Evolutionary conservation across 108 stramenopile species (phyloP).

Genomic region (Skeletonema tropicum): DNA sequence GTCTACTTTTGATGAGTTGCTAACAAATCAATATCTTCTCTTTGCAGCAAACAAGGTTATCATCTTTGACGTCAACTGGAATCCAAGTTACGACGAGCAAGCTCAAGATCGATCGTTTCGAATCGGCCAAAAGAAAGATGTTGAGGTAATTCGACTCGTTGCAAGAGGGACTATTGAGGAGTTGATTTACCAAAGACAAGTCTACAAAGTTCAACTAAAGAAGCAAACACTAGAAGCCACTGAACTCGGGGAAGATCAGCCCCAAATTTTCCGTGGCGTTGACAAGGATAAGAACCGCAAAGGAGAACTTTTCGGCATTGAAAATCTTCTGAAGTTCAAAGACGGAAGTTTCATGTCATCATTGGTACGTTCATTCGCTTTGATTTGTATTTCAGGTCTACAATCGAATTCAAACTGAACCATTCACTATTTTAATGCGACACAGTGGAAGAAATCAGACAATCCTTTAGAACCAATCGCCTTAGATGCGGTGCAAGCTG

Average conservation of each 20-base stretch:
- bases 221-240: conserved; percentile 70
- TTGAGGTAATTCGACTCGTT: conserved; percentile 83
- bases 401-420: neutral
- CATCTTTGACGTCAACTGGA: conserved; percentile 88
- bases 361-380: conserved; percentile 47
- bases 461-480: conserved; percentile 50
- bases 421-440: neutral
- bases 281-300: conserved; percentile 68
- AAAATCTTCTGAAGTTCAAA: conserved; percentile 81
- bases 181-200: conserved; percentile 89
- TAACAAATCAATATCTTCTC: neutral
- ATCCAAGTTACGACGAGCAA: conserved; percentile 79
- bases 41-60: conserved; percentile 67
- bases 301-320: conserved; percentile 87
- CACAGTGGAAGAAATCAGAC: conserved; percentile 38
- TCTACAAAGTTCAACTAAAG: conserved; percentile 94
- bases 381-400: neutral
- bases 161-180: conserved; percentile 94
- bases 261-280: conserved; percentile 70
- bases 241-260: conserved; percentile 43
- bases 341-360: conserved; percentile 79
- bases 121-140: conserved; percentile 90
- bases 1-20: conserved; percentile 54
- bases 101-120: conserved; percentile 82
- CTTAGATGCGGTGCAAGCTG: conserved; percentile 25